Percentiles rank a stretch among this genome's conserved stretches.
phyloP scores from a whole-genome alignment of 23 red algal genomes.

The Gracilaria vermiculophylla region DNA sequence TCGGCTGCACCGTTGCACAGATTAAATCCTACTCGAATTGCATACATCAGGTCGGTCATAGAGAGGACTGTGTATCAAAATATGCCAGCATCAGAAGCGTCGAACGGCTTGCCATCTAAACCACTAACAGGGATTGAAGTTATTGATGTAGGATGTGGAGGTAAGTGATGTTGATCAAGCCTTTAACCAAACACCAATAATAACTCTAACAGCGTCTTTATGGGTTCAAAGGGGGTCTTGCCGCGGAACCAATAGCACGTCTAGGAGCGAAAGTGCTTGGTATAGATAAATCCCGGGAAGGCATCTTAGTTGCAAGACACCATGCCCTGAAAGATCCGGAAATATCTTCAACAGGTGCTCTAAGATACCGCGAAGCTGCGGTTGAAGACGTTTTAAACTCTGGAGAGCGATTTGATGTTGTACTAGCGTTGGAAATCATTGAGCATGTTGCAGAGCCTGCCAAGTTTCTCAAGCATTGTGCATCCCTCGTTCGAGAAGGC shows the following conservation, averaged over 20 bases:
- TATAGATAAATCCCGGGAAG: conserved; percentile 77
- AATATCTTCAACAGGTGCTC: conserved; percentile 5
- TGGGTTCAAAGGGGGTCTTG: conserved; percentile 57
- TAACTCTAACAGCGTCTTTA: background rate
- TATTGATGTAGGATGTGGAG: conserved; percentile 96
- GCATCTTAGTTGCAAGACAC: conserved; percentile 56
- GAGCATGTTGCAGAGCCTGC: conserved; percentile 88
- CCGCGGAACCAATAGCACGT: conserved; percentile 80
- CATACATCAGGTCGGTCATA: conserved; percentile 74
- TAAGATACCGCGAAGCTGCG: conserved; percentile 64
- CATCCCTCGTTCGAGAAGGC: conserved; percentile 57
- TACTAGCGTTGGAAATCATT: conserved; percentile 86
- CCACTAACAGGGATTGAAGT: conserved; percentile 57
- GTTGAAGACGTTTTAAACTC: conserved; percentile 46
- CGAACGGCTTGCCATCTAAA: background rate
- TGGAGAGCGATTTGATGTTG: conserved; percentile 66
- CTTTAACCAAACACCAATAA: too few species aligned
- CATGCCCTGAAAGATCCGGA: conserved; percentile 65
- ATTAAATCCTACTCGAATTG: conserved; percentile 86
- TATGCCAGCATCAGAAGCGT: background rate
- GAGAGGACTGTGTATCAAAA: conserved; percentile 2
- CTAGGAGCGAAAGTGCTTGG: conserved; percentile 85
- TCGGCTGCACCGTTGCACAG: conserved; percentile 81
- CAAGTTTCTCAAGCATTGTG: conserved; percentile 58
- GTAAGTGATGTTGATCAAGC: background rate